phyloP scores from a whole-genome alignment of 306 rosid species.

The Argentina anserina region DNA sequence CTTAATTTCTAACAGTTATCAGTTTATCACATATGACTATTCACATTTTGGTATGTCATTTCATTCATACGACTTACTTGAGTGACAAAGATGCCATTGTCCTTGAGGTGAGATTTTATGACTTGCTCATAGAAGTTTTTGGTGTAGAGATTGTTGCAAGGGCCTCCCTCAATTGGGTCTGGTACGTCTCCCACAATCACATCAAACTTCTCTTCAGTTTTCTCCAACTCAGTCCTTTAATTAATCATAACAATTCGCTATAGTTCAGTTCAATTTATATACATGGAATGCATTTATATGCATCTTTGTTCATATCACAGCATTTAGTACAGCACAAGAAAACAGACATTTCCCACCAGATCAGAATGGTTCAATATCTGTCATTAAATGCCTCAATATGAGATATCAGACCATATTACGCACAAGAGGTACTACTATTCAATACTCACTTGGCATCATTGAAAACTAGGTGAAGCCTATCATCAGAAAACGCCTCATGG shows the following conservation, averaged over 20 bases:
- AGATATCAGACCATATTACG: background rate
- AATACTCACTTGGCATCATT: constrained; percentile 26
- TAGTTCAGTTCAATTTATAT: background rate
- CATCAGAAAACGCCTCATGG: constrained; percentile 19
- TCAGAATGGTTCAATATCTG: background rate
- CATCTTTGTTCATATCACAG: background rate
- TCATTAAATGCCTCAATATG: background rate
- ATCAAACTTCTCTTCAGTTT: constrained; percentile 27
- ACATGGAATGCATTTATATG: background rate
- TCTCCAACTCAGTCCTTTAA: constrained; percentile 24
- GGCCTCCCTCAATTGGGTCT: constrained; percentile 41
- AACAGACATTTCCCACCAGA: background rate
- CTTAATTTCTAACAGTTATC: no score
- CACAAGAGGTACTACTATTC: background rate
- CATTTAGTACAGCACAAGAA: background rate
- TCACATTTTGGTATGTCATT: background rate
- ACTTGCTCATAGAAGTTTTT: constrained; percentile 28
- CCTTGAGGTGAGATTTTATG: constrained; percentile 30
- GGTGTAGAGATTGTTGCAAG: constrained; percentile 32
- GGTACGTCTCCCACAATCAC: constrained; percentile 33
- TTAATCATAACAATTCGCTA: background rate
- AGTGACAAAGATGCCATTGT: constrained; percentile 35
- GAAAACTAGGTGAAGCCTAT: constrained; percentile 25
- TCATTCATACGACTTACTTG: constrained; percentile 16
- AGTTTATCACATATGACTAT: background rate